Conservation (phyloP, 176 grass and related monocot genomes). For the Tuctoria greenei region DNA sequence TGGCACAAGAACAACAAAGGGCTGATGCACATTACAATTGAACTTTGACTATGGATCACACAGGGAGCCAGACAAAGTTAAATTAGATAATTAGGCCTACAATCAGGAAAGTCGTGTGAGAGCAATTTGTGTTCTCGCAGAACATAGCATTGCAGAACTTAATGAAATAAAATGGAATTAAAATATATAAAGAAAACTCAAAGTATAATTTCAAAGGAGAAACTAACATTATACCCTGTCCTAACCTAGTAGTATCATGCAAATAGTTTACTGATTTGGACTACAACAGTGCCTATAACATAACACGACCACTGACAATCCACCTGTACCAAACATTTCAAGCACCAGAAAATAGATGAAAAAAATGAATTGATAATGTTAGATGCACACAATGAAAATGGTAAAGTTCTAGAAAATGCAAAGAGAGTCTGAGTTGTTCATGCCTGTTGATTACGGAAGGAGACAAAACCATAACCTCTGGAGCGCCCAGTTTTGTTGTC, state of each 20-base stretch:
- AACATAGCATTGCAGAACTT: not conserved
- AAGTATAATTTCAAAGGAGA: not conserved
- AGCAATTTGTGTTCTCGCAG: not conserved
- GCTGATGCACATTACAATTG: not conserved
- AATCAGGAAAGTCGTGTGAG: not conserved
- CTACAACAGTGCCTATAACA: not conserved
- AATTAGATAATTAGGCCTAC: not conserved
- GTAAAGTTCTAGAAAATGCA: constrained; percentile 17
- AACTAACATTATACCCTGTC: not conserved
- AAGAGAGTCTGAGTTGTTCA: constrained; percentile 13
- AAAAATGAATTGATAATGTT: constrained; percentile 8
- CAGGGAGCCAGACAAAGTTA: not conserved
- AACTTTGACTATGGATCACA: not conserved
- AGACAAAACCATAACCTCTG: constrained; percentile 90
- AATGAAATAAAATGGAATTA: not conserved
- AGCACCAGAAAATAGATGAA: constrained; percentile 6
- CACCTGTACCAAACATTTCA: constrained; percentile 17
- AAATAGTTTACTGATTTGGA: constrained; percentile 14
- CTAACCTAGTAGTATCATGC: not conserved
- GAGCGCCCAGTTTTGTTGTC: constrained; percentile 89
- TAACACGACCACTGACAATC: not conserved
- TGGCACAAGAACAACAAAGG: not conserved
- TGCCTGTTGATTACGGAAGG: constrained; percentile 83
- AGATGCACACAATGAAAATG: constrained; percentile 4
- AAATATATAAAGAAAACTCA: not conserved